Evolutionary conservation across 495 filamentous ascomycete species (phyloP).

Genomic region (Trichodelitschia bisporula): DNA sequence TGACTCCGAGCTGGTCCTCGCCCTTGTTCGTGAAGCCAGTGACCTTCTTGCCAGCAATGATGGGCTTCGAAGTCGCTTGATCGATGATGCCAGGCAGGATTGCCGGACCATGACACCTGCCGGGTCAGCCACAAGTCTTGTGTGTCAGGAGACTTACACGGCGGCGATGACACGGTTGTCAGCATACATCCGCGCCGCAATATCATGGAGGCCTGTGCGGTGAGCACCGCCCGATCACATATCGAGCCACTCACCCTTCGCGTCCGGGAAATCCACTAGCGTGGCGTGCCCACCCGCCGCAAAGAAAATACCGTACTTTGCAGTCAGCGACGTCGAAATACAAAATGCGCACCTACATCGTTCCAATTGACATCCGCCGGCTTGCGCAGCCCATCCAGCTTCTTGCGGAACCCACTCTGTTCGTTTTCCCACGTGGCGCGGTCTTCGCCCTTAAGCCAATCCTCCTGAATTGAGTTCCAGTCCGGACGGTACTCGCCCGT

Average conservation of each 20-base stretch:
- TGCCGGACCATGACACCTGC: slow-evolving; percentile 18
- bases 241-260: no score
- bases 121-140: no score
- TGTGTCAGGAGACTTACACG: slow-evolving; percentile 6
- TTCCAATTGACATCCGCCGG: no score
- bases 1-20: slow-evolving; percentile 16
- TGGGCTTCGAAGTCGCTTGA: slow-evolving; percentile 13
- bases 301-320: slow-evolving; percentile 18
- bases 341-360: no score
- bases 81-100: slow-evolving; percentile 19
- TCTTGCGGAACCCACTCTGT: slow-evolving; percentile 17
- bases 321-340: slow-evolving; percentile 3
- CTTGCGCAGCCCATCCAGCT: slow-evolving; percentile 16
- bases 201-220: no score
- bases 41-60: slow-evolving; percentile 18
- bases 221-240: no score
- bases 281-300: slow-evolving; percentile 21
- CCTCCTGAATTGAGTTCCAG: slow-evolving; percentile 20
- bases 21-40: slow-evolving; percentile 22
- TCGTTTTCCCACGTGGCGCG: slow-evolving; percentile 17
- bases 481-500: slow-evolving; percentile 22
- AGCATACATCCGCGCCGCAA: slow-evolving; percentile 17
- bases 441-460: slow-evolving; percentile 19
- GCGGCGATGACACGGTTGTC: slow-evolving; percentile 18
- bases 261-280: slow-evolving; percentile 20